Percentiles rank a stretch among this genome's conserved stretches.
phyloP scores from a whole-genome alignment of 1,139 yeast species.

The Scheffersomyces illinoinensis region DNA sequence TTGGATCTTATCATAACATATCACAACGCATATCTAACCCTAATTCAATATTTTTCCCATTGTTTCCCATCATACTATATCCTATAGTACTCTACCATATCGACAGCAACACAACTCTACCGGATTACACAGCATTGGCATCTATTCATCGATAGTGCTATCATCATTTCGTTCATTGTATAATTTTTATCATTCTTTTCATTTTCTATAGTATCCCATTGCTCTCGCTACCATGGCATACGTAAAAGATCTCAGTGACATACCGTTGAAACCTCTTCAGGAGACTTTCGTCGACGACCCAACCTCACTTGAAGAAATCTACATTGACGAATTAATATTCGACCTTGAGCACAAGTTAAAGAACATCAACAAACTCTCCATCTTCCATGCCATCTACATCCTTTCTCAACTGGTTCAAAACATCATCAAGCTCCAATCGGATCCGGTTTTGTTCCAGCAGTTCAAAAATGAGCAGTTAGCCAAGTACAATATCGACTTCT shows the following conservation, averaged over 20 bases:
- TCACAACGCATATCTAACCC: background rate
- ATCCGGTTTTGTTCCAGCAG: constrained; percentile 23
- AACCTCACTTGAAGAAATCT: constrained; percentile 32
- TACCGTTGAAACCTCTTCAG: constrained; percentile 40
- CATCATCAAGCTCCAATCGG: constrained; percentile 32
- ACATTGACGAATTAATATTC: constrained; percentile 35
- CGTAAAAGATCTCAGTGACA: constrained; percentile 23
- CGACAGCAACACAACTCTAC: background rate
- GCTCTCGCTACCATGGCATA: constrained; percentile 4
- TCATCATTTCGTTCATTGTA: background rate
- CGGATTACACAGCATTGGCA: background rate
- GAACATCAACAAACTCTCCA: constrained; percentile 36
- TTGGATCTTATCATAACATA: too few relatives aligned
- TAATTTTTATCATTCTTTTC: background rate
- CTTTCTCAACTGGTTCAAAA: constrained; percentile 32
- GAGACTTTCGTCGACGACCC: constrained; percentile 51
- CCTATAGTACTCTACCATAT: background rate
- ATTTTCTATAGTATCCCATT: background rate
- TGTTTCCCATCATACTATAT: background rate
- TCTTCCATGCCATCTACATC: constrained; percentile 38
- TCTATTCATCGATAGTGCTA: background rate
- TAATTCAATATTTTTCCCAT: background rate
- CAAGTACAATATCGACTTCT: constrained; percentile 22
- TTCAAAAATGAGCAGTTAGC: constrained; percentile 30
- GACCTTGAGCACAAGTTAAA: constrained; percentile 33